Base-by-base conservation (phyloP, 495 filamentous ascomycete species). In the Aspergillus olivimuriae region DNA sequence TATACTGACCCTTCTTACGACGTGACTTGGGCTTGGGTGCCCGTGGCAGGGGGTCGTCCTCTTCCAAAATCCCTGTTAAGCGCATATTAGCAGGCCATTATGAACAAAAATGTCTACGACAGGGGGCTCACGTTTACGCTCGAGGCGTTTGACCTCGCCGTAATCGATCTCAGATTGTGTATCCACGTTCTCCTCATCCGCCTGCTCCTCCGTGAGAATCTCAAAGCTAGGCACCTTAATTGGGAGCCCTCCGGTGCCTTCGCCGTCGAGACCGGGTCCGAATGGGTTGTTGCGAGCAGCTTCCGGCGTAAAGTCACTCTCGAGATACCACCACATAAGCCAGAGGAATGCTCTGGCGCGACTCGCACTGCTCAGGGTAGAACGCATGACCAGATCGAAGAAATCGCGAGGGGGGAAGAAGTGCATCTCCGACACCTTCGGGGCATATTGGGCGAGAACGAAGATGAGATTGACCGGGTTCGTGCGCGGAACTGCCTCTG, bases 281-380 rank as follows among this genome's bases (percentile, higher is more conserved):
- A 94, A 98, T 0, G 92, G 92, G 61, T 97, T 98, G 44, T 84
- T 81, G 31, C 82, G 68, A 30, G 88, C 87, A 41, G 83, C 86
- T 48, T 95, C 84, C 37, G 77, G 73, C 4, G 82, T 82, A 56
- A 95, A 96, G 58, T 97, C 86, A 39, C 90, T 91, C 65, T 98
- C 94, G n/a, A 97, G 72, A 62, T 98, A 97, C 72, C 87, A 94
- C 92, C 92, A 98, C 82, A 98, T 95, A 47, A 98, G 62, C 92
- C 92, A 98, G 12, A 98, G 66, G 57, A 98, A 98, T 1, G 90
- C 91, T 40, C 67, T 84, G 1, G 94, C 92, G 43, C 92, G 78
- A 54, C 84, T 91, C 54, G 73, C 67, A 58, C 90, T 95, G 41
- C 84, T 90, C 19, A 89, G 72, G 16, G 84, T 84, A 2, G 80